These are phyloP conservation scores for Pisolithus marmoratus DNA, from an alignment of 768 basidiomycete species.

Conservation along the genomic window DNA sequence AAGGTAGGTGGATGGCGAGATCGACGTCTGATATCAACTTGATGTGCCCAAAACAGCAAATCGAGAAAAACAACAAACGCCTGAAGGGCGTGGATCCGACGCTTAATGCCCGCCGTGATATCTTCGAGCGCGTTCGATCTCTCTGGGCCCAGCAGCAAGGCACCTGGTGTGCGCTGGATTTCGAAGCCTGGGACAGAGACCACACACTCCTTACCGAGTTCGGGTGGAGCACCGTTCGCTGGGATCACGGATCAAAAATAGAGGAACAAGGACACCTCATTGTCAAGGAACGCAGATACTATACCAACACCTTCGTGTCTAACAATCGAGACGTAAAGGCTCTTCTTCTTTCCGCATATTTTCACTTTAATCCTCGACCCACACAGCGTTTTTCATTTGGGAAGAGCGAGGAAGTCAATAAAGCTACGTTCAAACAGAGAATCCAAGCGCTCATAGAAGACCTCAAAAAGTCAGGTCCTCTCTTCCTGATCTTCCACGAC, in stretches of 20 bases:
- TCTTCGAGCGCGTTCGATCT: slow-evolving; percentile 64
- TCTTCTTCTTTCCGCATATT: not conserved
- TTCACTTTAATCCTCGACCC: not conserved
- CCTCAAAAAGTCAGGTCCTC: slow-evolving; percentile 43
- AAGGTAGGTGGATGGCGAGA: slow-evolving; percentile 38
- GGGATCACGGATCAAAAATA: slow-evolving; percentile 46
- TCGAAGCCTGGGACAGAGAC: slow-evolving; percentile 80
- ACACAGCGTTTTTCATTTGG: slow-evolving; percentile 65
- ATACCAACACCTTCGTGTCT: slow-evolving; percentile 59
- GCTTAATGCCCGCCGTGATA: slow-evolving; percentile 49
- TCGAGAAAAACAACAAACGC: slow-evolving; percentile 77
- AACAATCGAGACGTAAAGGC: slow-evolving; percentile 52
- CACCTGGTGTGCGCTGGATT: slow-evolving; percentile 74
- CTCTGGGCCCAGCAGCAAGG: slow-evolving; percentile 61
- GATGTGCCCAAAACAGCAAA: slow-evolving; percentile 40
- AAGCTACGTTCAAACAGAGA: slow-evolving; percentile 43
- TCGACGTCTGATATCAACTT: not conserved
- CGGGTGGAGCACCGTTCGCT: slow-evolving; percentile 63
- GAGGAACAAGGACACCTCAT: slow-evolving; percentile 55
- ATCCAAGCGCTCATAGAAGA: slow-evolving; percentile 42
- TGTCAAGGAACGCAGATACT: slow-evolving; percentile 54
- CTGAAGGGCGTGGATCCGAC: slow-evolving; percentile 58
- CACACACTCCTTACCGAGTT: slow-evolving; percentile 74
- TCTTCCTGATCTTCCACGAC: slow-evolving; percentile 83
- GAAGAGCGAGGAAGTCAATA: slow-evolving; percentile 47